Percentiles rank a stretch among this genome's conserved stretches.
Conservation (phyloP, 176 grass and related monocot genomes). For the Musa troglodytarum region DNA sequence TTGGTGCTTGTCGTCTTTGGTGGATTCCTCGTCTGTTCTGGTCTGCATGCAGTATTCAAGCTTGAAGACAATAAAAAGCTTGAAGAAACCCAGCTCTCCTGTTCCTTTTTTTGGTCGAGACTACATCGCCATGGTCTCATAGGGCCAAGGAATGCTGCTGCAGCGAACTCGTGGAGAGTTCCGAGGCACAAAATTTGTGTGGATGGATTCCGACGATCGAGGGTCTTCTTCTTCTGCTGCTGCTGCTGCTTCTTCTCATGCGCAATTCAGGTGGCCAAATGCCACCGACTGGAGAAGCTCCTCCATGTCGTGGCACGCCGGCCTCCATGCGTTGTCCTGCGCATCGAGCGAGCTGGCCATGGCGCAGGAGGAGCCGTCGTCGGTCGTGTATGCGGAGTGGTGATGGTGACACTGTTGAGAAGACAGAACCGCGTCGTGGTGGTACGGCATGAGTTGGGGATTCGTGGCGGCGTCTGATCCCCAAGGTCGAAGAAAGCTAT, state of each 20-base stretch:
- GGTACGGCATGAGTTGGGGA: constrained; percentile 28
- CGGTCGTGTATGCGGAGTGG: neutral
- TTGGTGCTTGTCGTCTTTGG: too few species aligned
- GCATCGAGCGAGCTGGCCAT: constrained; percentile 8
- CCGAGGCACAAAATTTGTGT: too few species aligned
- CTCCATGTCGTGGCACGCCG: constrained; percentile 47
- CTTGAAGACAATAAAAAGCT: too few species aligned
- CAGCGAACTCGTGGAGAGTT: too few species aligned
- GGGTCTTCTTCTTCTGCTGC: too few species aligned
- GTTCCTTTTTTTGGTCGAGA: too few species aligned
- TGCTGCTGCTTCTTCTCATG: constrained; percentile 15
- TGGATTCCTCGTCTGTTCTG: too few species aligned
- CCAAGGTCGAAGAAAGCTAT: constrained; percentile 16
- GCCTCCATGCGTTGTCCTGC: constrained; percentile 18
- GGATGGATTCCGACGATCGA: too few species aligned
- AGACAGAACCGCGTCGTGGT: constrained; percentile 28
- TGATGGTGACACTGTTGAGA: constrained; percentile 30
- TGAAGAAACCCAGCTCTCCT: too few species aligned
- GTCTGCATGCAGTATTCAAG: too few species aligned
- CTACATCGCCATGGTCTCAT: too few species aligned
- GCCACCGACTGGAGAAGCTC: constrained; percentile 52
- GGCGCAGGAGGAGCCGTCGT: constrained; percentile 28
- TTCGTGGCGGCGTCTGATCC: constrained; percentile 37
- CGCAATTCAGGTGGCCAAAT: constrained; percentile 54
- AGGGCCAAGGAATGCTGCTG: too few species aligned